Conservation (phyloP, 108 stramenopile species). For the Fistulifera solaris region DNA sequence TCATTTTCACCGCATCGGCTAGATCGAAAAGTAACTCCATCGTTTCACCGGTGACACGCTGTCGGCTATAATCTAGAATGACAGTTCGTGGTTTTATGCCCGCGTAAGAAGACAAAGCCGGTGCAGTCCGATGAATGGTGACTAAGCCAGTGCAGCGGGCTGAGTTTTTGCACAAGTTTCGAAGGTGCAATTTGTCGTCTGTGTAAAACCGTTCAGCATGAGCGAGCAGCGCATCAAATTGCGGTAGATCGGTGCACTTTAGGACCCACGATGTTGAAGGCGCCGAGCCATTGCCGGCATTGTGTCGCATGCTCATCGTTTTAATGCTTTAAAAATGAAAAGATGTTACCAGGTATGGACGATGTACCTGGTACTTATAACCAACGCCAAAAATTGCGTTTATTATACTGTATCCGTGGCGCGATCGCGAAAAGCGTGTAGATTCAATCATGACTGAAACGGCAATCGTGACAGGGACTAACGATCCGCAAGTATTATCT, state of each 20-base stretch:
- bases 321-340: no score
- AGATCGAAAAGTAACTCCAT: slow-evolving; percentile 91
- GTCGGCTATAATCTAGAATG: slow-evolving; percentile 91
- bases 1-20: slow-evolving; percentile 77
- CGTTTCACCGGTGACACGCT: slow-evolving; percentile 89
- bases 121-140: neutral
- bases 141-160: slow-evolving; percentile 66
- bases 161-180: slow-evolving; percentile 63
- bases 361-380: no score
- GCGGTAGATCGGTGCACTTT: slow-evolving; percentile 73
- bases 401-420: no score
- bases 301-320: no score
- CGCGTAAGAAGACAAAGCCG: neutral
- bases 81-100: slow-evolving; percentile 39
- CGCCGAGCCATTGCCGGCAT: no score
- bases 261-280: slow-evolving; percentile 1
- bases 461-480: no score
- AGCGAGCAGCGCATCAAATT: slow-evolving; percentile 63
- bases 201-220: slow-evolving; percentile 55
- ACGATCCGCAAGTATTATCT: no score
- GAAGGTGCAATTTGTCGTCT: slow-evolving; percentile 75
- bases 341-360: no score
- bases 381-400: no score
- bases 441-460: no score
- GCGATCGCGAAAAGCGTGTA: no score